These are phyloP conservation scores for Alliaria petiolata DNA, from an alignment of 345 rosid genomes.

Conservation along the genomic window DNA sequence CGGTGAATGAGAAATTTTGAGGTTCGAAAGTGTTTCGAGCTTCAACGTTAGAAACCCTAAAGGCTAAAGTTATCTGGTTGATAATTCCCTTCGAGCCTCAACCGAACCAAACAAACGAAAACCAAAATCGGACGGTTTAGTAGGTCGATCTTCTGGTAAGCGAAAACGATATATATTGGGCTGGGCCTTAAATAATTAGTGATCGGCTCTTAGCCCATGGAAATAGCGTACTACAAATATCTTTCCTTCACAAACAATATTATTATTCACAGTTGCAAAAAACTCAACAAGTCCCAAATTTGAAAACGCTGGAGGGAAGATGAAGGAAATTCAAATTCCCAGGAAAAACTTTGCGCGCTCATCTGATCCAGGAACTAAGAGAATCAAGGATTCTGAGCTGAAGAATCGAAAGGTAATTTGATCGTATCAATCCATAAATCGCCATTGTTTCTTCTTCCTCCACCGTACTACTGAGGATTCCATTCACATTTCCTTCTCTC, in stretches of 20 bases:
- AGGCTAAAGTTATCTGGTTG: neutral
- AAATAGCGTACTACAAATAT: conserved; percentile 8
- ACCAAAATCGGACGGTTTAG: conserved; percentile 1
- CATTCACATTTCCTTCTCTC: conserved; percentile 3
- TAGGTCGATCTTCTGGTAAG: neutral
- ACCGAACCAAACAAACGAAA: neutral
- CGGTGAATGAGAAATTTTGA: conserved; percentile 3
- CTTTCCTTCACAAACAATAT: neutral
- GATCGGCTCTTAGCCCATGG: conserved; percentile 6
- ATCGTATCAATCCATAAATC: neutral
- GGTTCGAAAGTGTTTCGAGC: conserved; percentile 8
- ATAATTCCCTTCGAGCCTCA: neutral
- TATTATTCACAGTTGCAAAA: neutral
- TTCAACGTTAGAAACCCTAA: conserved; percentile 25
- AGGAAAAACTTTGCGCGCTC: conserved; percentile 29
- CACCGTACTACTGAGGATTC: neutral
- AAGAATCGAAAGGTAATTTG: conserved; percentile 30
- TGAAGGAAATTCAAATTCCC: conserved; percentile 35
- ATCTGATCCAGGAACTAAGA: conserved; percentile 16
- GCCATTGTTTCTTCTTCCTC: conserved; percentile 4
- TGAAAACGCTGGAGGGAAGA: conserved; percentile 11
- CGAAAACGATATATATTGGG: conserved; percentile 4
- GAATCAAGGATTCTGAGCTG: conserved; percentile 19
- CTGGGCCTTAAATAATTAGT: conserved; percentile 4
- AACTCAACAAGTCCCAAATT: neutral